These are phyloP conservation scores for Poteriospumella lacustris DNA, from an alignment of 108 stramenopile species.

Conservation along the genomic window DNA sequence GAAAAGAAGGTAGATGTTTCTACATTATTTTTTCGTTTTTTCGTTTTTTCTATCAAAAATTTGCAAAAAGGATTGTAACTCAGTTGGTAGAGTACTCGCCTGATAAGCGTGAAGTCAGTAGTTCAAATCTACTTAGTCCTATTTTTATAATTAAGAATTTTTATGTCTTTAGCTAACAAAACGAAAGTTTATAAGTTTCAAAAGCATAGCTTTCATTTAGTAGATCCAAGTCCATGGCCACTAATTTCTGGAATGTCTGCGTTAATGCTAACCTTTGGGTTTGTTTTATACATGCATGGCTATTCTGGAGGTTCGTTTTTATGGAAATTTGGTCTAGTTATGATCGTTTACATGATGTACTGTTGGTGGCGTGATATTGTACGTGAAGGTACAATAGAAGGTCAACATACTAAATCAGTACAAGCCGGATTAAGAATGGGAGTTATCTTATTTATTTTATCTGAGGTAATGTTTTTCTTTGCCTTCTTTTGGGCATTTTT, in stretches of 20 bases:
- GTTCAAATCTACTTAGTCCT: no score
- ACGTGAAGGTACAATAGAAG: constrained; percentile 36
- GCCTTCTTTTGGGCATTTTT: constrained; percentile 39
- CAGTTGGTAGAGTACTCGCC: no score
- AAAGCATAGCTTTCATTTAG: constrained; percentile 32
- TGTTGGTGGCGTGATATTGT: constrained; percentile 32
- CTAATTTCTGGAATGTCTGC: constrained; percentile 18
- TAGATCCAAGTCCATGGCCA: constrained; percentile 33
- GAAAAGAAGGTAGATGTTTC: constrained; percentile 8
- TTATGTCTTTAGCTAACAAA: no score
- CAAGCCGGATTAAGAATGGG: constrained; percentile 31
- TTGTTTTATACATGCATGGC: constrained; percentile 25
- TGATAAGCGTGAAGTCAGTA: no score
- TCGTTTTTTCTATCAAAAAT: constrained; percentile 9
- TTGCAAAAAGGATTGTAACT: constrained; percentile 8
- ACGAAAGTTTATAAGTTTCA: no score
- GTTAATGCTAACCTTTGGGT: constrained; percentile 26
- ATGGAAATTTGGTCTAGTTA: constrained; percentile 1
- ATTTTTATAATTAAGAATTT: no score
- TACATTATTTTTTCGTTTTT: constrained; percentile 9
- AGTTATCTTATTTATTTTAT: constrained; percentile 33
- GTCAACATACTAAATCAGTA: constrained; percentile 32
- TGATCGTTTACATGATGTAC: constrained; percentile 10
- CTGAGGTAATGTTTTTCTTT: constrained; percentile 33
- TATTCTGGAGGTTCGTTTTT: constrained; percentile 18